phyloP scores from a whole-genome alignment of 2,329 filamentous ascomycete species.

The Xylaria sp. region DNA sequence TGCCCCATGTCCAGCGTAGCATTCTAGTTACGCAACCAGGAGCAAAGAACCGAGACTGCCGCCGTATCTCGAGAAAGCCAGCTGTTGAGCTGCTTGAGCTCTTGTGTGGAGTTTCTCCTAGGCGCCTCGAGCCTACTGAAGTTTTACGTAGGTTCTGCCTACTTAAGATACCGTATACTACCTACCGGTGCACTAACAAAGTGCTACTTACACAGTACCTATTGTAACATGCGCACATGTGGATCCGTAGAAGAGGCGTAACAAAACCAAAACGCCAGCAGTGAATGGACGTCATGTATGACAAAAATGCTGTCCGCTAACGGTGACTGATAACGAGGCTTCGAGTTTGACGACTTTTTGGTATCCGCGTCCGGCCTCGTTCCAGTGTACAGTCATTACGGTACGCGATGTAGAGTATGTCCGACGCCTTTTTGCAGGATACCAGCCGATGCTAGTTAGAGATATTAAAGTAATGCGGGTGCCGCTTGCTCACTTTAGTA shows the following conservation, averaged over 20 bases:
- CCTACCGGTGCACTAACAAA: neutral
- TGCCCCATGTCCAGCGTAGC: conserved; percentile 20
- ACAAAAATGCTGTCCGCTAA: conserved; percentile 9
- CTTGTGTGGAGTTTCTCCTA: conserved; percentile 2
- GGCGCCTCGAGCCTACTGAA: neutral
- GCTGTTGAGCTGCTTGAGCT: conserved; percentile 1
- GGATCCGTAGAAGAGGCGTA: neutral
- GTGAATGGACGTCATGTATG: neutral
- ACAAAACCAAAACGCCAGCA: neutral
- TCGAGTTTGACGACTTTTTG: neutral
- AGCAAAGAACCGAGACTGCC: conserved; percentile 29
- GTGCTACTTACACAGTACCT: neutral
- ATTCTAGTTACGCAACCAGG: conserved; percentile 14
- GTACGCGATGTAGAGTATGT: conserved; percentile 10
- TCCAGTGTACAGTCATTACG: neutral
- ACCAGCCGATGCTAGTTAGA: neutral
- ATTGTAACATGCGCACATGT: neutral
- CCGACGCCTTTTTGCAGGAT: neutral
- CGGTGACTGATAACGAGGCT: neutral
- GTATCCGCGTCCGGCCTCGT: neutral
- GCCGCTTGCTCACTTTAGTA: conserved; percentile 17
- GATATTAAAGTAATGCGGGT: conserved; percentile 9
- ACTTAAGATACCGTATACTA: neutral
- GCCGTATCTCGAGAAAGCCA: conserved; percentile 29
- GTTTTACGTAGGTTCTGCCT: neutral